phyloP scores from a whole-genome alignment of 768 basidiomycete species.

The Lanmaoa pseudosensibilis region DNA sequence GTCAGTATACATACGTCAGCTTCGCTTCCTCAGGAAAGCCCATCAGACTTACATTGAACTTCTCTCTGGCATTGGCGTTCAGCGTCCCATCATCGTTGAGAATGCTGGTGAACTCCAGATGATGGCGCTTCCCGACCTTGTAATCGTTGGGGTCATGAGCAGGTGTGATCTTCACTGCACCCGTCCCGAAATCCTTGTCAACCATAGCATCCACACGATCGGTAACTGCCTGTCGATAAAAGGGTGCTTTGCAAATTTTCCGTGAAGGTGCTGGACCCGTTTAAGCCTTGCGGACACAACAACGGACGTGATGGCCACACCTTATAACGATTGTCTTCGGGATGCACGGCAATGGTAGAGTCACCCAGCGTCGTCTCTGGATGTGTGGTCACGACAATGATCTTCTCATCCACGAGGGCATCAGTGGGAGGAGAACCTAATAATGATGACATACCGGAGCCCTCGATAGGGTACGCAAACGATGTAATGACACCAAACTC shows the following conservation, averaged over 20 bases:
- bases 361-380: conserved; percentile 99
- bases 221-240: no score
- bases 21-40: not conserved
- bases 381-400: conserved; percentile 94
- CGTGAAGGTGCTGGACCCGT: no score
- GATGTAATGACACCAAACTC: conserved; percentile 96
- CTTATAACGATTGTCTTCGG: conserved; percentile 87
- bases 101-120: conserved; percentile 89
- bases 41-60: conserved; percentile 48
- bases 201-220: no score
- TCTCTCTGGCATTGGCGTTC: no score
- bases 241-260: no score
- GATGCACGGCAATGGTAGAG: conserved; percentile 95
- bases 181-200: no score
- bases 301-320: conserved; percentile 32
- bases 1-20: not conserved
- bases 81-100: conserved; percentile 47
- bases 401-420: conserved; percentile 65
- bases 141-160: conserved; percentile 98
- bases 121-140: conserved; percentile 85
- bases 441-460: conserved; percentile 55
- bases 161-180: no score
- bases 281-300: not conserved
- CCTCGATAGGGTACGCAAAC: conserved; percentile 92
- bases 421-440: not conserved